A percentile compares a stretch with the other conserved stretches of the same genome.
phyloP scores from a whole-genome alignment of 2,329 filamentous ascomycete species.

The Parascedosporium putredinis region DNA sequence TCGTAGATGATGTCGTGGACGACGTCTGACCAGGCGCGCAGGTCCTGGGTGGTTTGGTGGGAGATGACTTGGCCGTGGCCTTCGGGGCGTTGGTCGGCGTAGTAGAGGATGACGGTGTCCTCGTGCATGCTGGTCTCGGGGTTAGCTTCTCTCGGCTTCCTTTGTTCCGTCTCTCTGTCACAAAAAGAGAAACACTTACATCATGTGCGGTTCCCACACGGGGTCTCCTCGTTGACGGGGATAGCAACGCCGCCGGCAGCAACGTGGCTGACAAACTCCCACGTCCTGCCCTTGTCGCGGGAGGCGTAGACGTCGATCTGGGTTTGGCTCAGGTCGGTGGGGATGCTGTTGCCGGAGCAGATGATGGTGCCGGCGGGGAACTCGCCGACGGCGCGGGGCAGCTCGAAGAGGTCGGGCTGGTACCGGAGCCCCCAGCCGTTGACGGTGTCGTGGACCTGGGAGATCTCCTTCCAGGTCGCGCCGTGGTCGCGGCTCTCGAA shows the following conservation, averaged over 20 bases:
- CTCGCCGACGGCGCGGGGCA: slow-evolving; percentile 45
- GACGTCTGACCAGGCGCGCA: slow-evolving; percentile 46
- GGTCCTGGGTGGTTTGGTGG: slow-evolving; percentile 51
- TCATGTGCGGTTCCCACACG: slow-evolving; percentile 63
- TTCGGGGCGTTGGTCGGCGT: slow-evolving; percentile 60
- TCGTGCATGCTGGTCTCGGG: slow-evolving; percentile 34
- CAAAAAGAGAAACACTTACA: slow-evolving; percentile 20
- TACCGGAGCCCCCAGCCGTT: slow-evolving; percentile 58
- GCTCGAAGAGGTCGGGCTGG: slow-evolving; percentile 57
- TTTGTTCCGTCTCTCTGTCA: no score
- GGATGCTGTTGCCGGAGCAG: slow-evolving; percentile 49
- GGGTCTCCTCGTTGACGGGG: slow-evolving; percentile 57
- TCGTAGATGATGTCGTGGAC: slow-evolving; percentile 50
- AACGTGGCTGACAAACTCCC: slow-evolving; percentile 58
- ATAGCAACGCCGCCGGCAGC: slow-evolving; percentile 51
- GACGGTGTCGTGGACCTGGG: slow-evolving; percentile 50
- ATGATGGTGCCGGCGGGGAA: slow-evolving; percentile 55
- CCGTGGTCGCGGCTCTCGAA: slow-evolving; percentile 43
- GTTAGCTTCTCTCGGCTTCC: not conserved
- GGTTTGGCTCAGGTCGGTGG: slow-evolving; percentile 48
- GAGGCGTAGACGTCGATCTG: slow-evolving; percentile 62
- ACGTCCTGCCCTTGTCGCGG: slow-evolving; percentile 47
- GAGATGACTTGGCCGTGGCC: slow-evolving; percentile 58
- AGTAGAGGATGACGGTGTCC: slow-evolving; percentile 53
- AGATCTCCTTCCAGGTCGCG: slow-evolving; percentile 51